Conservation (phyloP, 805 yeast species). For the Cyberlindnera bimundalis region DNA sequence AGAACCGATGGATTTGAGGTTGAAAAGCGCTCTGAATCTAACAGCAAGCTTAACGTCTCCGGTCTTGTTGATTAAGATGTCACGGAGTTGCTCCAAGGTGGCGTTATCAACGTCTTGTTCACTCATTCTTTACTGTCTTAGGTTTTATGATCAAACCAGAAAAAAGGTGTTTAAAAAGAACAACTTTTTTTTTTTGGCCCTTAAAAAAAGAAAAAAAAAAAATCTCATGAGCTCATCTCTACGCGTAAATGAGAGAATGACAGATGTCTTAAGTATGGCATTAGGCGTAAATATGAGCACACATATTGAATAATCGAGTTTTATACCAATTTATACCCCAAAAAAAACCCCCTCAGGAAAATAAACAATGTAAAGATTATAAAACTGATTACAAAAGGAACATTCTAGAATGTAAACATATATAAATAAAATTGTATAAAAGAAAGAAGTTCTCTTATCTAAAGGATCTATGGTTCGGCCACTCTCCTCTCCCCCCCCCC, state of each 20-base stretch:
- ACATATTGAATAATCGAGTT: too few species aligned
- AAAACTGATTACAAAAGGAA: too few species aligned
- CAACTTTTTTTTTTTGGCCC: slow-evolving; percentile 1
- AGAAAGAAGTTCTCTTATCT: too few species aligned
- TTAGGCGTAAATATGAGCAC: slow-evolving; percentile 3
- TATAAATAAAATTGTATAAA: too few species aligned
- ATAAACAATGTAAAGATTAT: too few species aligned
- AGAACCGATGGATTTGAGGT: slow-evolving; percentile 80
- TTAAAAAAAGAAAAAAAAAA: slow-evolving; percentile 4
- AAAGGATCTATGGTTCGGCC: too few species aligned
- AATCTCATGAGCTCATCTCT: slow-evolving; percentile 9
- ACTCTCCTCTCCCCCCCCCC: too few species aligned
- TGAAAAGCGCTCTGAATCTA: slow-evolving; percentile 92
- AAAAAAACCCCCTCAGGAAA: too few species aligned
- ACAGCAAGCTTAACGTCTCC: slow-evolving; percentile 76
- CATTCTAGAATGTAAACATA: too few species aligned
- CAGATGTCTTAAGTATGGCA: not conserved
- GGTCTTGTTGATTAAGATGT: slow-evolving; percentile 56
- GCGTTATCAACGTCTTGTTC: slow-evolving; percentile 23
- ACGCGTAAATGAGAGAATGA: slow-evolving; percentile 9
- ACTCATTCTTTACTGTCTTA: slow-evolving; percentile 6
- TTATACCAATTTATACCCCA: too few species aligned
- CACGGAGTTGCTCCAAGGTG: slow-evolving; percentile 65
- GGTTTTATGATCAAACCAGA: too few species aligned
- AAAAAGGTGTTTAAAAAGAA: not conserved